Base-by-base conservation (phyloP, 2,329 filamentous ascomycete genomes). In the Neofusicoccum ribis region DNA sequence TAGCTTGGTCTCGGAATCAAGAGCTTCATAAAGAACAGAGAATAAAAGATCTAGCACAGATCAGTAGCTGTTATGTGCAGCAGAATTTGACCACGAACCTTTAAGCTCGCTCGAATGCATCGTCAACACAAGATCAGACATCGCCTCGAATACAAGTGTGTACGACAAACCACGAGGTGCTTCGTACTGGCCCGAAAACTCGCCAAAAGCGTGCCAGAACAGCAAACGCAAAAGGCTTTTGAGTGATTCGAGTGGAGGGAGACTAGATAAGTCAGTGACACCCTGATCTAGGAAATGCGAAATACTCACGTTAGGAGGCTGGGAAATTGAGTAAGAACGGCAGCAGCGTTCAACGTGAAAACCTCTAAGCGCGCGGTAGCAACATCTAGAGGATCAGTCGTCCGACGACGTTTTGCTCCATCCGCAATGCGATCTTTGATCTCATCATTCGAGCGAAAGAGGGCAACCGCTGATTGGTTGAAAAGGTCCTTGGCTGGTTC, bases 401-500 rank as follows among this genome's bases (percentile, higher is more conserved):
- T 64, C 17, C 41, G 39, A 20, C 52, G 62, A 12, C 62, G 52
- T 20, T 64, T 58, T 8, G 50, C 51, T 49, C 62, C 62, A 15
- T 58, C 52, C 8, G 62, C 39, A n/a, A 64, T 64, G 34, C 51
- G 44, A 37, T 64, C 52, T n/a, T 20, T n/a, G 36, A 64, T 54
- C 34, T 56, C 44, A n/a, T 64, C 62, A 12, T 64, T 64, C 5
- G 62, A 64, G 17, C 62, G 62, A 20, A 64, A 64, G 6, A 62
- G 43, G 1, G 59, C 51, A 20, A 59, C 63, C 12, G 58, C 63
- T 15, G 63, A 52, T 17, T 63, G 54, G 14, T 51, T 52, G 31
- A 67, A 65, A 23, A 65, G 50, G 17, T 65, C 36, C n/a, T 65
- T 65, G 11, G 58, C 64, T 36, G 54, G 50, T 31, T 59, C 63